Base-by-base conservation (phyloP, 2,329 filamentous ascomycete genomes). In the Fusarium succisae region DNA sequence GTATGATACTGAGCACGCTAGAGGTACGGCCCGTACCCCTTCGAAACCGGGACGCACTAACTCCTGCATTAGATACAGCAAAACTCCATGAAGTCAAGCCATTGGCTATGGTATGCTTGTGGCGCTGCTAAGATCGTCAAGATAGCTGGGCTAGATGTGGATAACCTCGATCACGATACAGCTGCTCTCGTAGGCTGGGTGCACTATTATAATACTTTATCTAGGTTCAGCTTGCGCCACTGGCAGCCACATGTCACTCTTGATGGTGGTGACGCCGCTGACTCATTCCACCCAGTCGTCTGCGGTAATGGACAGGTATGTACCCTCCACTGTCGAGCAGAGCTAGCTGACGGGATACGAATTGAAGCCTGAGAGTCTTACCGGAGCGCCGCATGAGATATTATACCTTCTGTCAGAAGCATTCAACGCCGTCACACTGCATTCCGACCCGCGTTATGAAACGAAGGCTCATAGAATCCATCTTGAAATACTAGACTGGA, bases 41-140 rank as follows among this genome's bases (percentile, higher is more conserved):
- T 10, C 6, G 2, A 22, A 8, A 2, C 4, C 3, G 7, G 2
- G 6, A 24, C 20, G 2, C 10, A 51, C 35, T 66, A 4, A 44
- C 5, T 12, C 5, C 15, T 7, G 11, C 5, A 0, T 8, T 14
- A 77, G 76, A 54, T 76, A 5, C 70, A 77, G 7, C 74, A 75
- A 8, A 61, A 44, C 7, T 72, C 76, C 0, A 63, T 61, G 14
- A 69, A 59, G 3, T 66, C 76, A 6, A 74, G 62, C 12, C 69
- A 76, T 14, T 77, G 76, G 76, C n/a, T 75, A 0, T 75, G 74
- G 73, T 77, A 73, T 10, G 53, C 53, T 3, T 75, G 76, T 18
- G 76, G 76, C 5, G 62, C 65, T 1, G 63, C 72, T 9, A 59
- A 69, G 30, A 63, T 77, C 24, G 66, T 75, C 6, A 72, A 72